Evolutionary conservation across 805 yeast genomes (phyloP).

Genomic region (Helenozyma rhizophorensis): DNA sequence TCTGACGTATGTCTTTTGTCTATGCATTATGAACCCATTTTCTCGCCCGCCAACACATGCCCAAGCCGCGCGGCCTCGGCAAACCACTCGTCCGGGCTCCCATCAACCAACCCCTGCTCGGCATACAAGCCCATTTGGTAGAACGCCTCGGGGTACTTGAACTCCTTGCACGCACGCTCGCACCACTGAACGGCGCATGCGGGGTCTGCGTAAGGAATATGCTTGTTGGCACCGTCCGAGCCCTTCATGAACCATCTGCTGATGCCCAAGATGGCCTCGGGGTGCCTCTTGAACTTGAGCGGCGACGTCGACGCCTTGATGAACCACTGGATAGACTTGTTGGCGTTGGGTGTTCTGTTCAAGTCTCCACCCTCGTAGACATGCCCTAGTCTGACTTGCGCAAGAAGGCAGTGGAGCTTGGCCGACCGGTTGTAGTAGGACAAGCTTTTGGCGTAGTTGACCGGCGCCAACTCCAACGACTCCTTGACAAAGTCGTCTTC

Average conservation of each 20-base stretch:
- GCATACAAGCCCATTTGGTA: constrained; percentile 36
- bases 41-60: constrained; percentile 24
- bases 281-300: constrained; percentile 35
- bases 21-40: constrained; percentile 1
- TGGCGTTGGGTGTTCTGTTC: constrained; percentile 34
- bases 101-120: constrained; percentile 29
- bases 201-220: constrained; percentile 33
- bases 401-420: constrained; percentile 34
- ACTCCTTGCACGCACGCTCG: constrained; percentile 39
- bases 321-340: constrained; percentile 43
- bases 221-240: constrained; percentile 28
- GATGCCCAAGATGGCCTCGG: constrained; percentile 44
- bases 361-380: constrained; percentile 42
- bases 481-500: constrained; percentile 33
- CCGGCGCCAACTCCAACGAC: constrained; percentile 35
- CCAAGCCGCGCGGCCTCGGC: constrained; percentile 33
- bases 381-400: constrained; percentile 39
- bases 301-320: constrained; percentile 39
- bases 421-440: constrained; percentile 40
- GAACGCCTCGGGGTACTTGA: constrained; percentile 34
- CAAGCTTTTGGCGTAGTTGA: constrained; percentile 39
- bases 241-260: constrained; percentile 39
- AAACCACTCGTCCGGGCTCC: constrained; percentile 29
- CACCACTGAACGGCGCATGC: constrained; percentile 40
- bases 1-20: no score